Evolutionary conservation across 179 eudicot species (phyloP).

Genomic region (Heliamphora pulchella): DNA sequence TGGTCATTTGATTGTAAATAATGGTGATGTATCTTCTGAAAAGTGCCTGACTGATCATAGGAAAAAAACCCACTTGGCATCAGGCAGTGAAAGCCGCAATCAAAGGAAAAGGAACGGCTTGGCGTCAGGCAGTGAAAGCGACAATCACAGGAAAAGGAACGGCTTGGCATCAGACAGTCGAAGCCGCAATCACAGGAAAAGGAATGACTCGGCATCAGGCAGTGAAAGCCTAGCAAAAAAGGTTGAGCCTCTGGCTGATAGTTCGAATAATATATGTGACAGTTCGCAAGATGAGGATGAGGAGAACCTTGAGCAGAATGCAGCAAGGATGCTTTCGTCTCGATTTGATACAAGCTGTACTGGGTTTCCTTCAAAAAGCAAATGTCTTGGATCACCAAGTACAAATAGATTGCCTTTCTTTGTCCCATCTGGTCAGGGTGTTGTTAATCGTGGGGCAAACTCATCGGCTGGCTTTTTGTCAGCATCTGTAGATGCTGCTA

Average conservation of each 20-base stretch:
- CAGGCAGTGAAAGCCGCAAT: constrained; percentile 26
- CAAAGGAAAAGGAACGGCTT: constrained; percentile 37
- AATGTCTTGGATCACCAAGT: constrained; percentile 30
- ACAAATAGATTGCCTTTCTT: constrained; percentile 31
- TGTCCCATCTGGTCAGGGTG: constrained; percentile 24
- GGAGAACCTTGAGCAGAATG: constrained; percentile 88
- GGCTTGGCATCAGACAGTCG: no score
- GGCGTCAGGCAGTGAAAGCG: constrained; percentile 15
- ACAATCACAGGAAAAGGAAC: no score
- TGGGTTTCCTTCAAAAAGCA: constrained; percentile 43
- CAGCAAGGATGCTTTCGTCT: constrained; percentile 97
- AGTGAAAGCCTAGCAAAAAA: constrained; percentile 27
- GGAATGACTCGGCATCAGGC: constrained; percentile 30
- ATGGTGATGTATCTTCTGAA: constrained; percentile 32
- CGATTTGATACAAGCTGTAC: constrained; percentile 90
- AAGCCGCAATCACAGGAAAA: constrained; percentile 33
- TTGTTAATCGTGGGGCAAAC: constrained; percentile 25
- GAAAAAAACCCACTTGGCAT: constrained; percentile 36
- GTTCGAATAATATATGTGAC: constrained; percentile 23
- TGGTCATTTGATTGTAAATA: constrained; percentile 34
- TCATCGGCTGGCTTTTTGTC: constrained; percentile 32
- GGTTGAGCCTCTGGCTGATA: constrained; percentile 32
- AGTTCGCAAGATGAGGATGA: constrained; percentile 59
- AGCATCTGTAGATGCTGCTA: constrained; percentile 48
- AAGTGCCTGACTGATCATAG: constrained; percentile 33